These are phyloP conservation scores for Chlamydomonas incerta DNA, from an alignment of 139 green algal species.

Conservation along the genomic window DNA sequence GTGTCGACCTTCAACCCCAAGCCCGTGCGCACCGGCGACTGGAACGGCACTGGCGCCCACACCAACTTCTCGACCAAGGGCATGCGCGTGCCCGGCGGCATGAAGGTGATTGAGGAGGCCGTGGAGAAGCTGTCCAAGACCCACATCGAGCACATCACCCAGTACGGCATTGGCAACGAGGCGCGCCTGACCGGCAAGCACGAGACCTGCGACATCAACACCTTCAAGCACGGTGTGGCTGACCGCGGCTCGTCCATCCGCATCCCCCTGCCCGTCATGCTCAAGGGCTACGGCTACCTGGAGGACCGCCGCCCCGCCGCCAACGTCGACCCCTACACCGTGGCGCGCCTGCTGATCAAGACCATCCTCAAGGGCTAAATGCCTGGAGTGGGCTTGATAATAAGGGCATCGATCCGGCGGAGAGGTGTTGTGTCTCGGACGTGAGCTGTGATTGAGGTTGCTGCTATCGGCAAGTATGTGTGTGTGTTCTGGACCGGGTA, in stretches of 20 bases:
- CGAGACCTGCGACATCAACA: constrained; percentile 95
- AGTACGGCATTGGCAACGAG: constrained; percentile 91
- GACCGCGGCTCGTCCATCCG: constrained; percentile 91
- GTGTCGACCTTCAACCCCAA: constrained; percentile 89
- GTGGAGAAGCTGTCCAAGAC: constrained; percentile 90
- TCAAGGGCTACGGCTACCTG: constrained; percentile 88
- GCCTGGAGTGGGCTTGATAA: too few species aligned
- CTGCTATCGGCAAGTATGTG: too few species aligned
- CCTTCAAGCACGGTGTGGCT: constrained; percentile 77
- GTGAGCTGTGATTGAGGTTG: too few species aligned
- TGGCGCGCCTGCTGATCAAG: constrained; percentile 87
- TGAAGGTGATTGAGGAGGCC: constrained; percentile 82
- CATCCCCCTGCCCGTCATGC: constrained; percentile 88
- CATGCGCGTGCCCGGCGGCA: constrained; percentile 88
- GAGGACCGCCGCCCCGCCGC: constrained; percentile 88
- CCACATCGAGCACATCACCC: constrained; percentile 85
- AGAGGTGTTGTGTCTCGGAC: too few species aligned
- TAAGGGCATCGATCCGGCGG: neutral
- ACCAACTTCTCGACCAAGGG: constrained; percentile 92
- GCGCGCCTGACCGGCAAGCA: constrained; percentile 89
- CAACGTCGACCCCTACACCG: constrained; percentile 91
- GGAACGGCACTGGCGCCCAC: constrained; percentile 91
- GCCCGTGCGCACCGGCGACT: constrained; percentile 89
- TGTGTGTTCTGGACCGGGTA: too few species aligned
- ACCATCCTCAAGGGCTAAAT: constrained; percentile 59